Evolutionary conservation across 148 eudicot species (phyloP).

Genomic region (Beta vulgaris): DNA sequence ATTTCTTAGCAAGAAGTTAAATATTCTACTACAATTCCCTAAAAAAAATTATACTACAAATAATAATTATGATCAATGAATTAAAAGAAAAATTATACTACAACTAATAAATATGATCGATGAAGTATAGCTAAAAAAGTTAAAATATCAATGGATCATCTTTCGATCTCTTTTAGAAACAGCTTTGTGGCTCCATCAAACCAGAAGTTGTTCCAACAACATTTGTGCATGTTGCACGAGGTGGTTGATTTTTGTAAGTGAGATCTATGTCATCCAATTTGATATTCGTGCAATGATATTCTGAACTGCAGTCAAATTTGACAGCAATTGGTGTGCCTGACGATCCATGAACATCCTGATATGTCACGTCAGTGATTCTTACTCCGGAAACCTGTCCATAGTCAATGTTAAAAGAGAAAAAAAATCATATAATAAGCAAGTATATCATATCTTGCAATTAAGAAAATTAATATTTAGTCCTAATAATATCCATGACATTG

Average conservation of each 20-base stretch:
- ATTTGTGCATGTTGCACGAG: conserved; percentile 35
- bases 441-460: neutral
- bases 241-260: conserved; percentile 20
- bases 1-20: too few relatives aligned
- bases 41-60: too few relatives aligned
- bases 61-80: too few relatives aligned
- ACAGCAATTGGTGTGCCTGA: conserved; percentile 48
- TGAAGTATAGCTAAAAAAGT: too few relatives aligned
- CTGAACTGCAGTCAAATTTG: conserved; percentile 49
- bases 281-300: conserved; percentile 34
- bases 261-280: conserved; percentile 37
- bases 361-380: conserved; percentile 37
- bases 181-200: conserved; percentile 36
- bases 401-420: neutral
- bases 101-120: too few relatives aligned
- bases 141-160: too few relatives aligned
- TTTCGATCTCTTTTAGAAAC: too few relatives aligned
- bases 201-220: conserved; percentile 39
- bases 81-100: too few relatives aligned
- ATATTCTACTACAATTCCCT: too few relatives aligned
- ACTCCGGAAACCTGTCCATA: conserved; percentile 39
- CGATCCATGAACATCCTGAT: conserved; percentile 48
- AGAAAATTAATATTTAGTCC: neutral
- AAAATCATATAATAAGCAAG: neutral
- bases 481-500: neutral